phyloP scores from a whole-genome alignment of 306 rosid genomes.

The Gastrolobium bilobum region DNA sequence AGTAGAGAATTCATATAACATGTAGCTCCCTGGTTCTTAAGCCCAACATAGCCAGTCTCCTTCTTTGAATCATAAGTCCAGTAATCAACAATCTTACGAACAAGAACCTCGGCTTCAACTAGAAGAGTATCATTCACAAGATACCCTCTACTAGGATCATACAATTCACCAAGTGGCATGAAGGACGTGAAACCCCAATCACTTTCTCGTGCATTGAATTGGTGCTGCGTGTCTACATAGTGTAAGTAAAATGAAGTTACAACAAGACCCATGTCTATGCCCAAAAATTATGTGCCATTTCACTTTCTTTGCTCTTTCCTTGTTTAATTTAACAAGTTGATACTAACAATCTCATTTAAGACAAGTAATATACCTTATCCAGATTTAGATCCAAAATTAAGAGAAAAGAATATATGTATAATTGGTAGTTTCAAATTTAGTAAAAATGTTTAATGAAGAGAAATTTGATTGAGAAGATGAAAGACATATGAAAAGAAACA shows the following conservation, averaged over 20 bases:
- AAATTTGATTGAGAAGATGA: constrained; percentile 8
- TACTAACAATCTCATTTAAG: constrained; percentile 32
- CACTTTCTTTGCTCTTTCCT: constrained; percentile 1
- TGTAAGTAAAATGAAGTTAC: constrained; percentile 48
- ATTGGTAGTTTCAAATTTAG: constrained; percentile 41
- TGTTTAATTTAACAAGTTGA: constrained; percentile 10
- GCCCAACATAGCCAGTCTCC: constrained; percentile 95
- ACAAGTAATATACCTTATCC: constrained; percentile 22
- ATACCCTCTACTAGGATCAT: constrained; percentile 85
- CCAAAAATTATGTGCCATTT: constrained; percentile 35
- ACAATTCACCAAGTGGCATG: constrained; percentile 88
- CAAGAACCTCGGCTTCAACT: constrained; percentile 90
- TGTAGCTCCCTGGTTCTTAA: constrained; percentile 94
- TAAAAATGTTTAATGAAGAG: neutral
- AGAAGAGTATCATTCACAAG: constrained; percentile 77
- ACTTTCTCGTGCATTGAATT: constrained; percentile 91
- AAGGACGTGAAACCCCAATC: constrained; percentile 98
- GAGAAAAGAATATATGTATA: constrained; percentile 13
- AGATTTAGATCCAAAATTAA: constrained; percentile 9
- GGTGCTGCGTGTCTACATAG: constrained; percentile 88
- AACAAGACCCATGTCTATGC: constrained; percentile 24
- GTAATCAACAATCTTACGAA: constrained; percentile 85
- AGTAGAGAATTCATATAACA: constrained; percentile 94
- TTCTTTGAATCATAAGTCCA: constrained; percentile 90
- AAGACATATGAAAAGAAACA: constrained; percentile 33